phyloP scores from a whole-genome alignment of 345 rosid species.

The Kandelia obovata region DNA sequence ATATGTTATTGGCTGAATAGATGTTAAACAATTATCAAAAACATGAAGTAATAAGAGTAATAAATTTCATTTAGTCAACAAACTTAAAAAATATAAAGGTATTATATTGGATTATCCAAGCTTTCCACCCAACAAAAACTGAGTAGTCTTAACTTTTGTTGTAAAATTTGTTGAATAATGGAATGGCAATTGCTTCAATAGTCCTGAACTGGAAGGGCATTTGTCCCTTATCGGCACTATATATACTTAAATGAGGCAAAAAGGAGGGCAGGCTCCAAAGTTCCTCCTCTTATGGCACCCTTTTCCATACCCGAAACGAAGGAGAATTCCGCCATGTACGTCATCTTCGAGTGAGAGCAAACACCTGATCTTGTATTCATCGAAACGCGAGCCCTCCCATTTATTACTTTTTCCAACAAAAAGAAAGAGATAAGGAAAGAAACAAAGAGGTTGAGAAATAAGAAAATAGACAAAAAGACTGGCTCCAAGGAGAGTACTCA shows the following conservation, averaged over 20 bases:
- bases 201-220: not conserved
- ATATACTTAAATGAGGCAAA: conserved; percentile 49
- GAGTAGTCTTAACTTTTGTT: too few species aligned
- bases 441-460: conserved; percentile 10
- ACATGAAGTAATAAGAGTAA: too few species aligned
- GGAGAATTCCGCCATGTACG: conserved; percentile 10
- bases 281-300: not conserved
- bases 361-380: conserved; percentile 37
- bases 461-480: conserved; percentile 1
- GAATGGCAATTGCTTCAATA: conserved; percentile 12
- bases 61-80: too few species aligned
- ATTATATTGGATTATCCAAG: too few species aligned
- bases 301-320: not conserved
- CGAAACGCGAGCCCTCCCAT: conserved; percentile 25
- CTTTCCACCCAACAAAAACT: too few species aligned
- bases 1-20: too few species aligned
- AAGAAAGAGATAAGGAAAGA: conserved; percentile 9
- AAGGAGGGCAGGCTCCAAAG: conserved; percentile 42
- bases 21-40: too few species aligned
- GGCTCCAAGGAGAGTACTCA: not conserved
- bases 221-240: conserved; percentile 16
- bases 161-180: not conserved
- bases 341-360: conserved; percentile 33
- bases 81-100: too few species aligned
- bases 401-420: conserved; percentile 14